Base-by-base conservation (phyloP, 2,329 filamentous ascomycete species). In the Exophiala sp. region DNA sequence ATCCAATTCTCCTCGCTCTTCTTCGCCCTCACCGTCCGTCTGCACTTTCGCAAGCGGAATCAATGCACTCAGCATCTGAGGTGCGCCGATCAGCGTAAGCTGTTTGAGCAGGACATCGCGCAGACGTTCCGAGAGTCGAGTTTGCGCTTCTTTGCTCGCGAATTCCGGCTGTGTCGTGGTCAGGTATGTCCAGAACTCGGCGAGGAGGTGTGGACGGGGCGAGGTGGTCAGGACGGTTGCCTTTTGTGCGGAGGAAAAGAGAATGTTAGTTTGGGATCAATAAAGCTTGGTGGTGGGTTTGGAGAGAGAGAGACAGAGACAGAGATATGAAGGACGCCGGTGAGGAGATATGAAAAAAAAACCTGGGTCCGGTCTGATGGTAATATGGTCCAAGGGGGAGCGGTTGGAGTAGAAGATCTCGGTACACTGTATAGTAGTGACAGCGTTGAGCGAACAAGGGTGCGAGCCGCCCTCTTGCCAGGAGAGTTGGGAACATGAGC, bases 21-120 rank as follows among this genome's bases (percentile, higher is more conserved):
- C 27, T 39, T 49, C 44, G 11, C 60, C 55, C 7, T 54, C 49
- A 41, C 53, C 50, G 22, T 53, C 41, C 19, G 53, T 57, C 53
- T 66, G 64, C 14, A 49, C 54, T 37, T 62, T 60, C 1, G 63
- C 64, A 6, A 65, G 48, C 2, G 63, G 60, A 7, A 62, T 62
- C 14, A 66, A 38, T 2, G 61, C 65, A 16, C 56, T 58, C 9
- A 66, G 50, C 9, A 66, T 58, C 14, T 58, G 60, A n/a, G 64
- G 63, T 23, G 66, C 64, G 7, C 65, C 65, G 16, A 63, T 57
- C 13, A 67, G 51, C 7, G 62, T 64, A 56, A 65, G 60, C 48
- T 62, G 62, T 46, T 67, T 67, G 53, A 66, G 58, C 2, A 65
- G 57, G 2, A 65, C 35, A 42, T 65, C 65, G 2, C 64, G 56